Evolutionary conservation across 352 stramenopile species (phyloP).

Genomic region (Aphanomyces astaci): DNA sequence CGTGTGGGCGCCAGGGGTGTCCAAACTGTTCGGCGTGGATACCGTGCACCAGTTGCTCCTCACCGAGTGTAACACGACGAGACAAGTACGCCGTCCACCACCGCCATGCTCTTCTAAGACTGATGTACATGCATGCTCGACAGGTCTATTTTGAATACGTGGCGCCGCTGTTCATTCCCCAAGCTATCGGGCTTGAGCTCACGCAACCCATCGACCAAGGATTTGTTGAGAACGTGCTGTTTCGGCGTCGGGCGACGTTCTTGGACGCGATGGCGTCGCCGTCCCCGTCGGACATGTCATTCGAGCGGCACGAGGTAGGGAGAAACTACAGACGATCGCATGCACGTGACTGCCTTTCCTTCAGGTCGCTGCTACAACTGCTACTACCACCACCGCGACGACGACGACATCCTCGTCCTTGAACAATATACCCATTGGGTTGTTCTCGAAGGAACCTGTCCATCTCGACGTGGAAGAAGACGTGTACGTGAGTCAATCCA

Average conservation of each 20-base stretch:
- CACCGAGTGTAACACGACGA: not conserved
- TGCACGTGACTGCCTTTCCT: too few relatives aligned
- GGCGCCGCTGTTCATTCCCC: slow-evolving; percentile 14
- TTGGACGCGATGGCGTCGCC: not conserved
- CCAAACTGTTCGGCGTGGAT: slow-evolving; percentile 7
- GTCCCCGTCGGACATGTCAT: not conserved
- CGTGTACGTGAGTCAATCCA: slow-evolving; percentile 18
- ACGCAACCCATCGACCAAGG: not conserved
- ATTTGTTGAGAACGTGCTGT: slow-evolving; percentile 10
- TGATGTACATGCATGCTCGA: not conserved
- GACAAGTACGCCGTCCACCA: not conserved
- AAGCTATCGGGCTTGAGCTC: slow-evolving; percentile 3
- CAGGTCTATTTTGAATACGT: slow-evolving; percentile 4
- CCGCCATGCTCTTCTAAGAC: not conserved
- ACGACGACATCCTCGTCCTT: not conserved
- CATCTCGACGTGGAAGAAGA: slow-evolving; percentile 17
- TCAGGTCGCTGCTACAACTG: too few relatives aligned
- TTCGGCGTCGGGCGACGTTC: not conserved
- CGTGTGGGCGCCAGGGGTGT: slow-evolving; percentile 6
- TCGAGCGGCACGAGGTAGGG: too few relatives aligned
- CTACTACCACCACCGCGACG: too few relatives aligned
- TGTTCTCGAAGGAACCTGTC: slow-evolving; percentile 9
- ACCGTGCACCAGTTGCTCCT: slow-evolving; percentile 6
- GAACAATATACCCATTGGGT: not conserved
- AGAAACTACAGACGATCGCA: too few relatives aligned